Percentiles rank a stretch among this genome's conserved stretches.
These are phyloP conservation scores for Apiotrichum laibachii DNA, from an alignment of 1,284 basidiomycete genomes.

Conservation along the genomic window DNA sequence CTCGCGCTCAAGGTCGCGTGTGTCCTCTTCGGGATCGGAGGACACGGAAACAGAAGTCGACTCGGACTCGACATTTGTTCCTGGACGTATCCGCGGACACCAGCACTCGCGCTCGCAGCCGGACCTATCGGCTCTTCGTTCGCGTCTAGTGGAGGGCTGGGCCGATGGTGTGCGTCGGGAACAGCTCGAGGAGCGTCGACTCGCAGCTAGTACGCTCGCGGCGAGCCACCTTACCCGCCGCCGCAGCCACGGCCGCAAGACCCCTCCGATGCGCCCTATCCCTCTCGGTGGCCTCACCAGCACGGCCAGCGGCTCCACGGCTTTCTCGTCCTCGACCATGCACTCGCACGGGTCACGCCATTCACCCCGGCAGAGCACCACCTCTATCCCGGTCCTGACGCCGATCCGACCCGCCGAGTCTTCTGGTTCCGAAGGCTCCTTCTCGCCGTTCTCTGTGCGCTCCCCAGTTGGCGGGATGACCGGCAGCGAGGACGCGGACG, in stretches of 20 bases:
- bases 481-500: conserved; percentile 45
- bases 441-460: conserved; percentile 26
- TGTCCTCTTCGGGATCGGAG: conserved; percentile 15
- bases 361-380: conserved; percentile 24
- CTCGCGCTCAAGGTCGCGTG: conserved; percentile 10
- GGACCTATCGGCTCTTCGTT: conserved; percentile 37
- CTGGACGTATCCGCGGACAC: conserved; percentile 17
- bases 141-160: conserved; percentile 36
- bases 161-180: conserved; percentile 27
- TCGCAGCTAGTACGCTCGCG: neutral
- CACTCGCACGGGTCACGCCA: conserved; percentile 7
- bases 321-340: no score
- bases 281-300: conserved; percentile 6
- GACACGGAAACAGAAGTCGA: conserved; percentile 40
- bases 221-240: conserved; percentile 11
- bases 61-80: conserved; percentile 38
- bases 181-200: conserved; percentile 16
- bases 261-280: conserved; percentile 21
- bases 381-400: conserved; percentile 24
- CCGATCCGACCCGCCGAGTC: conserved; percentile 11
- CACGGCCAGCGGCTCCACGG: no score
- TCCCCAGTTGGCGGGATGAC: conserved; percentile 26
- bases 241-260: conserved; percentile 22
- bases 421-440: conserved; percentile 10
- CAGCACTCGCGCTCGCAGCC: conserved; percentile 42